Percentiles rank a stretch among this genome's conserved stretches.
These are phyloP conservation scores for Senecio squalidus DNA, from an alignment of 140 eudicot species.

Conservation along the genomic window DNA sequence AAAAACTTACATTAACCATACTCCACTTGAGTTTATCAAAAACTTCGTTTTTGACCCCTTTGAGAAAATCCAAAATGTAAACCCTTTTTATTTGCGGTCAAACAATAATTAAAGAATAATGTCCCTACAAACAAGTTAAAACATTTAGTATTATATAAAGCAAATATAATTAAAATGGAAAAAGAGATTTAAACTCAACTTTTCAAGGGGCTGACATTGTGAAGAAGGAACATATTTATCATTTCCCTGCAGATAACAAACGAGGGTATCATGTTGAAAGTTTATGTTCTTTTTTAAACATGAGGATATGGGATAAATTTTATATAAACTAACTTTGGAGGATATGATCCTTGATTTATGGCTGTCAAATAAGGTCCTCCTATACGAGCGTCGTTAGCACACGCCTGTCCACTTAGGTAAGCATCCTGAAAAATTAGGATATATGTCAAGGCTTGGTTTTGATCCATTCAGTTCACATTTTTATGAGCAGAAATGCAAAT, in stretches of 20 bases:
- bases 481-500: not conserved
- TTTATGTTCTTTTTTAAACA: too few species aligned
- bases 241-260: constrained; percentile 32
- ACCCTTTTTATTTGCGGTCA: too few species aligned
- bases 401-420: constrained; percentile 37
- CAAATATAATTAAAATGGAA: too few species aligned
- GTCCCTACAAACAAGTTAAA: too few species aligned
- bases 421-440: constrained; percentile 38
- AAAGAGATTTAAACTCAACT: constrained; percentile 46
- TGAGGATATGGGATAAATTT: not conserved
- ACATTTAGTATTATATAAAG: too few species aligned
- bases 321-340: constrained; percentile 30
- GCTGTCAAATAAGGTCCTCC: constrained; percentile 43
- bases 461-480: not conserved
- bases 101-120: too few species aligned
- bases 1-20: too few species aligned
- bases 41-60: too few species aligned
- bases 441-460: not conserved
- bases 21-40: too few species aligned
- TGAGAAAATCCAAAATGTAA: too few species aligned
- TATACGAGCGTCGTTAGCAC: constrained; percentile 20
- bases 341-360: constrained; percentile 18
- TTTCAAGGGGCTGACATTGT: constrained; percentile 48
- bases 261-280: too few species aligned
- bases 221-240: too few species aligned